Percentiles rank a stretch among this genome's conserved stretches.
Conservation (phyloP, 2,329 filamentous ascomycete genomes). For the Pleoardoris graminearum region DNA sequence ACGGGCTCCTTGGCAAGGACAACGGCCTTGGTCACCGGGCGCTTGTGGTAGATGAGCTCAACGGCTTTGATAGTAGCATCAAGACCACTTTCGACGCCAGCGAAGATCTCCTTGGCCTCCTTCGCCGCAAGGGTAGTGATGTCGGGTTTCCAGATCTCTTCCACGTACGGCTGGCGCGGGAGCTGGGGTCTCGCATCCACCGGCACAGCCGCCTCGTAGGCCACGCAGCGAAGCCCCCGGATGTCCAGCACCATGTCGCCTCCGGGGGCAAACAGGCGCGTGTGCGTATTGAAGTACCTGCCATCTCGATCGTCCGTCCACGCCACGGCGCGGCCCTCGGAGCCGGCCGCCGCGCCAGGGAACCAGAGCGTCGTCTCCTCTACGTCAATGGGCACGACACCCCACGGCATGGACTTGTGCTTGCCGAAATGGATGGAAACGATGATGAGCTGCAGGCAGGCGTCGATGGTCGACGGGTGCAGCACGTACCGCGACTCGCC, state of each 20-base stretch:
- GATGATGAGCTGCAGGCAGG: conserved; percentile 27
- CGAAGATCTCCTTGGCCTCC: too few species aligned
- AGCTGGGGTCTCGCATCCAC: too few species aligned
- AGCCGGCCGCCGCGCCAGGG: background rate
- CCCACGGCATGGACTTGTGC: background rate
- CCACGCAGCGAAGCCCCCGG: background rate
- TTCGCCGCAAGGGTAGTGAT: too few species aligned
- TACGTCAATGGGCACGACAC: background rate
- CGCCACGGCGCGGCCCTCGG: background rate
- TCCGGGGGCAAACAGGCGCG: background rate
- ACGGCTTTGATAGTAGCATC: too few species aligned
- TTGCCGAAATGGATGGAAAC: background rate
- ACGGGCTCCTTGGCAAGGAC: too few species aligned
- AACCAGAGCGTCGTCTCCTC: background rate
- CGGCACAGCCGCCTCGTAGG: background rate
- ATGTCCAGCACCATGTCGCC: background rate
- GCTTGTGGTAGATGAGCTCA: too few species aligned
- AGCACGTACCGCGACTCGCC: conserved; percentile 28
- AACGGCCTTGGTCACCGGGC: too few species aligned
- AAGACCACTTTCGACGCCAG: too few species aligned
- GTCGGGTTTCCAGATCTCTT: too few species aligned
- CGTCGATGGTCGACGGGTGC: conserved; percentile 32
- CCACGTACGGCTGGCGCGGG: too few species aligned
- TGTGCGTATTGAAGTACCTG: background rate
- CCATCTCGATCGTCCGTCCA: background rate